Conservation (phyloP, 768 basidiomycete genomes). For the Gyrodon lividus region DNA sequence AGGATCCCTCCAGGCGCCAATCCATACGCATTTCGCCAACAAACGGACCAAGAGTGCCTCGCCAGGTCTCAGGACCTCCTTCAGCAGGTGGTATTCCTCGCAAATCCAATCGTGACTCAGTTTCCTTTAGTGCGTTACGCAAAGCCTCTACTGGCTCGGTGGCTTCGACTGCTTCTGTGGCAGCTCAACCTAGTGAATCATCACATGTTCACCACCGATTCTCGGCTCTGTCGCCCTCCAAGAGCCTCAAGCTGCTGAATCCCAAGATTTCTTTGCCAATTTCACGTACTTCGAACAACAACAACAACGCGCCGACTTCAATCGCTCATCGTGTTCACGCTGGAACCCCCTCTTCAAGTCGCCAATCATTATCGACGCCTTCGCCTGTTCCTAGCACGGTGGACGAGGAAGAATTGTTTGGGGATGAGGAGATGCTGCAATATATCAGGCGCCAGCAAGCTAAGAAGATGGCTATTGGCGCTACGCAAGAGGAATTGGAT, state of each 20-base stretch:
- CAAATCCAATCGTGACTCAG: conserved; percentile 74
- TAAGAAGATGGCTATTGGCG: conserved; percentile 80
- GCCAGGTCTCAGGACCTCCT: conserved; percentile 54
- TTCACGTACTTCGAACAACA: conserved; percentile 50
- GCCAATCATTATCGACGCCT: conserved; percentile 77
- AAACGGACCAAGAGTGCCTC: conserved; percentile 57
- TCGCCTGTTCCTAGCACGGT: conserved; percentile 77
- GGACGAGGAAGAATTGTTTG: conserved; percentile 84
- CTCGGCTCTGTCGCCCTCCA: conserved; percentile 83
- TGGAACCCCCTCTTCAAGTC: conserved; percentile 64
- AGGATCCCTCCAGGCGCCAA: conserved; percentile 44
- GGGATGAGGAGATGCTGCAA: conserved; percentile 96
- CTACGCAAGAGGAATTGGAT: conserved; percentile 84
- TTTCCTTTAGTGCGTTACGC: conserved; percentile 73
- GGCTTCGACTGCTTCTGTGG: conserved; percentile 60
- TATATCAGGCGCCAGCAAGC: conserved; percentile 90
- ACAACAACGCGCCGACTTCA: conserved; percentile 35
- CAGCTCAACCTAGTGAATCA: conserved; percentile 40
- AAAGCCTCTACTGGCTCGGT: conserved; percentile 84
- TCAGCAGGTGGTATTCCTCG: conserved; percentile 51
- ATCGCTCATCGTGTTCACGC: conserved; percentile 51
- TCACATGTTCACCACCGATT: conserved; percentile 60
- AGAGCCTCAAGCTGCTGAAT: conserved; percentile 74
- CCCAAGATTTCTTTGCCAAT: conserved; percentile 71
- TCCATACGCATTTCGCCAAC: conserved; percentile 69